These are phyloP conservation scores for Populus alba DNA, from an alignment of 345 rosid genomes.

Conservation along the genomic window DNA sequence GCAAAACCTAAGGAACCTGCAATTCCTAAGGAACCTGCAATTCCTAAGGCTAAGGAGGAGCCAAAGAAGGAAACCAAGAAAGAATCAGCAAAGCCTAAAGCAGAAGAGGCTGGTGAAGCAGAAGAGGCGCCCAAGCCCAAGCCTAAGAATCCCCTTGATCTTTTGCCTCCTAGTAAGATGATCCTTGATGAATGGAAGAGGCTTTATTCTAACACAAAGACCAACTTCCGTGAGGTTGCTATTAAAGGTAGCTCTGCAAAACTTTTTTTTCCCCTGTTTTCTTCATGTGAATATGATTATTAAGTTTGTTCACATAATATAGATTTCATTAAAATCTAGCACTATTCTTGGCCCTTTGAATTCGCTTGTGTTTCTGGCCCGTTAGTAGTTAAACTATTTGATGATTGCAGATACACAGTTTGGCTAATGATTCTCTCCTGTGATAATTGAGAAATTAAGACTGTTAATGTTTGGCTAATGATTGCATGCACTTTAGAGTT, in stretches of 20 bases:
- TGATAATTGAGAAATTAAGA: no score
- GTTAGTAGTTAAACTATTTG: no score
- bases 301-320: no score
- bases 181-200: conserved; percentile 96
- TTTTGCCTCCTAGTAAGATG: conserved; percentile 91
- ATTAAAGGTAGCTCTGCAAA: conserved; percentile 55
- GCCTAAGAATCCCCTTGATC: conserved; percentile 90
- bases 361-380: no score
- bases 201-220: conserved; percentile 91
- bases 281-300: no score
- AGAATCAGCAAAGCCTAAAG: conserved; percentile 74
- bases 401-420: no score
- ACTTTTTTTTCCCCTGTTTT: no score
- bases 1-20: conserved; percentile 41
- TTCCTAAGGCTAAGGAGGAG: conserved; percentile 51
- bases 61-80: conserved; percentile 61
- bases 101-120: conserved; percentile 26
- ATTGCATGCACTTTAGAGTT: no score
- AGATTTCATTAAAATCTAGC: no score
- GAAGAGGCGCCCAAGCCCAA: conserved; percentile 50
- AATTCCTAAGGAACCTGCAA: conserved; percentile 23
- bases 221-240: conserved; percentile 97
- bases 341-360: no score
- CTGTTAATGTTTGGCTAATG: no score
- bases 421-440: no score